These are phyloP conservation scores for Psidium guajava DNA, from an alignment of 345 rosid genomes.

Conservation along the genomic window DNA sequence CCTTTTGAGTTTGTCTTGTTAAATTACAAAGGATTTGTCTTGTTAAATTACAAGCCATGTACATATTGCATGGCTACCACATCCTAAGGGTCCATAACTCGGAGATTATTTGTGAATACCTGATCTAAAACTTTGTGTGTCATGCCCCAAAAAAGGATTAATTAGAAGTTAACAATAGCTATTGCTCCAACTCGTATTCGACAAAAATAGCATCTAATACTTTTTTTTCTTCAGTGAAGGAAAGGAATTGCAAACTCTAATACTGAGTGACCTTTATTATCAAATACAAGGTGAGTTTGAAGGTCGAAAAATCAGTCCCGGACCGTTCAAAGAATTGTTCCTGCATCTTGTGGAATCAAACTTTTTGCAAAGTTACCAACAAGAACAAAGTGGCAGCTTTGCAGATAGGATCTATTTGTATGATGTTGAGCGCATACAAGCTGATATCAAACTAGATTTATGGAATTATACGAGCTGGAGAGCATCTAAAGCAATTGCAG, in stretches of 20 bases:
- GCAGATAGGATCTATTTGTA: constrained; percentile 23
- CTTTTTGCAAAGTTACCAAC: constrained; percentile 34
- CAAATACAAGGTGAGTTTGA: constrained; percentile 85
- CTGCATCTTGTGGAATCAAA: constrained; percentile 51
- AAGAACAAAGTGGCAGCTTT: constrained; percentile 20
- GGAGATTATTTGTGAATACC: not conserved
- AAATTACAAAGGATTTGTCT: not conserved
- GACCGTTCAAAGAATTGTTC: constrained; percentile 80
- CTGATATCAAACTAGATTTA: constrained; percentile 48
- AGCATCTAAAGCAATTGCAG: constrained; percentile 46
- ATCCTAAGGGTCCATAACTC: not conserved
- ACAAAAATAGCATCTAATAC: not conserved
- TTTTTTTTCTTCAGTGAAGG: constrained; percentile 50
- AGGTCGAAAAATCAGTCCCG: constrained; percentile 71
- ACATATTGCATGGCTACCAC: not conserved
- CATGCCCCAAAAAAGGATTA: not conserved
- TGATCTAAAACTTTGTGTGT: not conserved
- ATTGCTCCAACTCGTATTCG: not conserved
- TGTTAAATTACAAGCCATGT: not conserved
- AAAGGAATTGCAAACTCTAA: constrained; percentile 46
- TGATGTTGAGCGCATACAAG: constrained; percentile 31
- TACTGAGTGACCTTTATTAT: constrained; percentile 67
- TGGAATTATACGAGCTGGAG: constrained; percentile 88
- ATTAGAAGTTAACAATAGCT: not conserved
- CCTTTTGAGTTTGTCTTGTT: not conserved